Percentiles rank a stretch among this genome's conserved stretches.
These are phyloP conservation scores for Auxenochlorella pyrenoidosa DNA, from an alignment of 139 green algal genomes.

Conservation along the genomic window DNA sequence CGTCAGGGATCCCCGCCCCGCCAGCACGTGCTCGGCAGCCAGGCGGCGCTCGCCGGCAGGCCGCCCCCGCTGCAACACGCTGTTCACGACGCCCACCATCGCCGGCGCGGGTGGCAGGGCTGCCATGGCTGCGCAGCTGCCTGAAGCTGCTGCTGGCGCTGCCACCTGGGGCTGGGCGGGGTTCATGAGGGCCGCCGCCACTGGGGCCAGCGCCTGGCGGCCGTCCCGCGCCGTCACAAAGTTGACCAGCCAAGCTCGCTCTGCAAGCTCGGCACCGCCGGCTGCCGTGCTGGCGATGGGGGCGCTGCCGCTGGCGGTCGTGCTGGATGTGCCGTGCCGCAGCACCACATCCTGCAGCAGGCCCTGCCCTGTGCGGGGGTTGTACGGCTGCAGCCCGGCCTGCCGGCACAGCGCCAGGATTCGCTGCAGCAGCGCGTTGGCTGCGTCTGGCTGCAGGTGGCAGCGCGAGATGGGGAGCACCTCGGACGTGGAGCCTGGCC, in stretches of 20 bases:
- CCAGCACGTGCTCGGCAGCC: constrained; percentile 33
- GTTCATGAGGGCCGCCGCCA: constrained; percentile 35
- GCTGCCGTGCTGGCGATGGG: not conserved
- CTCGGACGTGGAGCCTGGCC: constrained; percentile 25
- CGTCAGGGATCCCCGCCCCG: constrained; percentile 15
- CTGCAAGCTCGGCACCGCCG: not conserved
- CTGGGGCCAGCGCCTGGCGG: constrained; percentile 30
- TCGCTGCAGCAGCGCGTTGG: constrained; percentile 8
- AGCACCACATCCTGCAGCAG: constrained; percentile 61
- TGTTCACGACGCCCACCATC: constrained; percentile 62
- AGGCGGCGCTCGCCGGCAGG: constrained; percentile 18
- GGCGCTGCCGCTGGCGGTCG: constrained; percentile 24
- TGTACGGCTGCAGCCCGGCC: constrained; percentile 42
- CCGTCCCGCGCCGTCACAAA: constrained; percentile 41
- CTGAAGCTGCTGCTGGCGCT: not conserved
- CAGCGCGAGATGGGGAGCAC: constrained; percentile 57
- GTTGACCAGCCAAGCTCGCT: constrained; percentile 31
- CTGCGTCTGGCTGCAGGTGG: constrained; percentile 39
- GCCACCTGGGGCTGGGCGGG: not conserved
- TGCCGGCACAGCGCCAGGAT: constrained; percentile 4
- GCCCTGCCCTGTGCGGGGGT: constrained; percentile 31
- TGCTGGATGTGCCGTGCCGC: not conserved
- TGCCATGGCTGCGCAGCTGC: no score
- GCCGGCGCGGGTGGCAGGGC: not conserved
- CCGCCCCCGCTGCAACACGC: constrained; percentile 21